Evolutionary conservation across 2,329 filamentous ascomycete species (phyloP).

Genomic region (Diplodia corticola): DNA sequence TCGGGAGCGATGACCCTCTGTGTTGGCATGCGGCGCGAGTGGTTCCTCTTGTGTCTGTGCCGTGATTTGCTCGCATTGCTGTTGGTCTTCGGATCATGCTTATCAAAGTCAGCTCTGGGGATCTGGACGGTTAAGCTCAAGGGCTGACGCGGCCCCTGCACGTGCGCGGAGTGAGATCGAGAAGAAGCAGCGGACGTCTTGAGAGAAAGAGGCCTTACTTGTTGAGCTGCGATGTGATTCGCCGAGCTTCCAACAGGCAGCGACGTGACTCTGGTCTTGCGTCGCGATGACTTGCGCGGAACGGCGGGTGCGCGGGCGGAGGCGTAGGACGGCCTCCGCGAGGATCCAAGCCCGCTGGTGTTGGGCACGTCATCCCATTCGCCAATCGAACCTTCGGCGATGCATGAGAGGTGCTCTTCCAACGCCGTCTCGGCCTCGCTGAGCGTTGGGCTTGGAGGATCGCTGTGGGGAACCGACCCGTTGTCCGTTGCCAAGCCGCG

Average conservation of each 20-base stretch:
- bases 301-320: neutral
- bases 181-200: constrained; percentile 11
- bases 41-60: neutral
- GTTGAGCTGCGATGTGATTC: constrained; percentile 34
- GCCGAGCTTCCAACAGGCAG: constrained; percentile 27
- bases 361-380: constrained; percentile 20
- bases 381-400: constrained; percentile 10
- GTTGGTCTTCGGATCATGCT: neutral
- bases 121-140: neutral
- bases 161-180: neutral
- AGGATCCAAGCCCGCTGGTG: constrained; percentile 14
- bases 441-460: constrained; percentile 44
- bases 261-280: constrained; percentile 10
- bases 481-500: constrained; percentile 5
- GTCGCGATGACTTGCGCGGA: constrained; percentile 18
- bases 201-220: constrained; percentile 18
- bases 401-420: constrained; percentile 27
- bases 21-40: constrained; percentile 25
- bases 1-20: constrained; percentile 40
- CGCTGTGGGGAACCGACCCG: constrained; percentile 17
- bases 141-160: constrained; percentile 14
- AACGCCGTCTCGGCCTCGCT: constrained; percentile 47
- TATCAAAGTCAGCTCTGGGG: constrained; percentile 9
- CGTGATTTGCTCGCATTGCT: neutral
- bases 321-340: neutral